Percentiles rank a stretch among this genome's conserved stretches.
phyloP scores from a whole-genome alignment of 2,329 filamentous ascomycete genomes.

The Fusarium pseudoanthophilum region DNA sequence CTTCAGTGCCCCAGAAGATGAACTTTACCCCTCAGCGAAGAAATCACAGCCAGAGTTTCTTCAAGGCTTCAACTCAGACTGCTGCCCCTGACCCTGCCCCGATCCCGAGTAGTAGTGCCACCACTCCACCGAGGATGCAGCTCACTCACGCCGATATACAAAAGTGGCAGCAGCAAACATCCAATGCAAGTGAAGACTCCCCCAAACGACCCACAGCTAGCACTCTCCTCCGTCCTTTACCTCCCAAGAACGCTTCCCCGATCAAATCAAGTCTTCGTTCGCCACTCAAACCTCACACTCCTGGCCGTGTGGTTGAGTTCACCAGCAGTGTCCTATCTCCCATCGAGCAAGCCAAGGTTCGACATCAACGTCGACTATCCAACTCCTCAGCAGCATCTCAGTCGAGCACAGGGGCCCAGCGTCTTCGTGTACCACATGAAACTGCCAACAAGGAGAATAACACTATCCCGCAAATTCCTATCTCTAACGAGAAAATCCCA shows the following conservation, averaged over 20 bases:
- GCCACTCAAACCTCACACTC: slow-evolving; percentile 66
- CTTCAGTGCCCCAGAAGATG: slow-evolving; percentile 57
- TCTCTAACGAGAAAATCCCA: slow-evolving; percentile 44
- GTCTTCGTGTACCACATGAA: slow-evolving; percentile 16
- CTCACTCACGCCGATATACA: slow-evolving; percentile 55
- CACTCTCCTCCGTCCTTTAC: slow-evolving; percentile 59
- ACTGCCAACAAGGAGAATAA: slow-evolving; percentile 51
- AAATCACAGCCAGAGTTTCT: slow-evolving; percentile 52
- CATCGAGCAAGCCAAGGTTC: slow-evolving; percentile 52
- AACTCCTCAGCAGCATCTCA: slow-evolving; percentile 38
- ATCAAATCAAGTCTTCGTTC: slow-evolving; percentile 68
- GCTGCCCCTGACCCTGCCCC: slow-evolving; percentile 11
- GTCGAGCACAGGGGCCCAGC: slow-evolving; percentile 21
- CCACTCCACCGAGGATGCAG: slow-evolving; percentile 55
- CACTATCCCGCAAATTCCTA: slow-evolving; percentile 40
- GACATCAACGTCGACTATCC: slow-evolving; percentile 47
- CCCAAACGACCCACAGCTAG: slow-evolving; percentile 48
- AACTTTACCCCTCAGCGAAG: slow-evolving; percentile 60
- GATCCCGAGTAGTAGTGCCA: slow-evolving; percentile 20
- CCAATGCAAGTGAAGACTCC: slow-evolving; percentile 52
- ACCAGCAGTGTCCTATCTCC: slow-evolving; percentile 62
- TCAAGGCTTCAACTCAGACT: slow-evolving; percentile 47
- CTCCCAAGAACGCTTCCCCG: slow-evolving; percentile 64
- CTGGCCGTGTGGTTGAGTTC: slow-evolving; percentile 69
- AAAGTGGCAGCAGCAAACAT: slow-evolving; percentile 55